Conservation (phyloP, 1,139 yeast species). For the Nakaseomyces sp. region DNA sequence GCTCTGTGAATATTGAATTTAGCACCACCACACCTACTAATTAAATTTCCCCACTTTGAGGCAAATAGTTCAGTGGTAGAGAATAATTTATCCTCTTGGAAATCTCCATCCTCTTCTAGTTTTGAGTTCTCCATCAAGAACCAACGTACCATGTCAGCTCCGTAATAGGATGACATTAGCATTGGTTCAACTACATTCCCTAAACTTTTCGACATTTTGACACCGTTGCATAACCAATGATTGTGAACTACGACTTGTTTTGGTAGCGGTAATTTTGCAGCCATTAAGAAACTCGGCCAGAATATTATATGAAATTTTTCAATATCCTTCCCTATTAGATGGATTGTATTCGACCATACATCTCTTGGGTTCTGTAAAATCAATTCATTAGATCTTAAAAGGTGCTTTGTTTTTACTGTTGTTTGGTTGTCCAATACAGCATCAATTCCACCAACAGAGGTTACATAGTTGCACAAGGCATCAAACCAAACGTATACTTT, state of each 20-base stretch:
- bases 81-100: conserved; percentile 50
- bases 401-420: conserved; percentile 11
- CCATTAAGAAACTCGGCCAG: conserved; percentile 91
- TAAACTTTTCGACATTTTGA: conserved; percentile 85
- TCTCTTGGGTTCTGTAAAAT: conserved; percentile 7
- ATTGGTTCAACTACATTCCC: conserved; percentile 97
- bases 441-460: conserved; percentile 59
- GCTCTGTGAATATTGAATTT: conserved; percentile 55
- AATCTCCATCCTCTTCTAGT: conserved; percentile 71
- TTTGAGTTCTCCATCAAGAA: conserved; percentile 71
- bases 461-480: conserved; percentile 78
- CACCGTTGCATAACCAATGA: conserved; percentile 87
- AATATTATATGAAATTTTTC: conserved; percentile 79
- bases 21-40: conserved; percentile 63
- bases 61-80: conserved; percentile 57
- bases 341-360: conserved; percentile 42
- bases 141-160: conserved; percentile 66
- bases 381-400: conserved; percentile 38
- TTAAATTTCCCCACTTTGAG: conserved; percentile 76
- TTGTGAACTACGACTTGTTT: conserved; percentile 76
- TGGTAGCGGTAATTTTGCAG: conserved; percentile 67
- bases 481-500: conserved; percentile 95
- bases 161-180: conserved; percentile 49
- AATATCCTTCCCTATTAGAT: conserved; percentile 88
- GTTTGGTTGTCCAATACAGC: conserved; percentile 21